Evolutionary conservation across 2,329 filamentous ascomycete species (phyloP), one percentile per base, ranked within the genome.

Genomic region (Bipolaris gigantea): DNA sequence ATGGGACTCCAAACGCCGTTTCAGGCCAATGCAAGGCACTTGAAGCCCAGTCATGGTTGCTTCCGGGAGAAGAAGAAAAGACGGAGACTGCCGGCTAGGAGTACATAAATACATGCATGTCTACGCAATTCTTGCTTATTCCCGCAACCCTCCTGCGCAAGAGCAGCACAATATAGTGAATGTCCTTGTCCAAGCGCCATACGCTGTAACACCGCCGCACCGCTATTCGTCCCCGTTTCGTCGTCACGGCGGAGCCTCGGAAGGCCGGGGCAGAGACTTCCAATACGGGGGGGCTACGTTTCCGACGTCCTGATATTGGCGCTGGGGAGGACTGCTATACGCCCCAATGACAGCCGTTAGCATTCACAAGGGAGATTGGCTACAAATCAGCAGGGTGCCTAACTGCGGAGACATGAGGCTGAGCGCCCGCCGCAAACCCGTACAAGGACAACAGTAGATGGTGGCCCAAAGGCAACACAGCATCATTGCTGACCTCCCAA

Each of bases 391-490:
- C 23, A 40, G 38, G 38, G 9, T 40, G 38, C 38, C 38, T 40
- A 40, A 25, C 19, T 40, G 38, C 21, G 13, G 19, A 25, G 38
- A 21, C 38, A 10, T 23, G 13, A 40, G 38, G 38, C 38, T 25
- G 19, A 40, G 21, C 38, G n/a, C 38, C 15, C 21, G 3, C 21
- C 21, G 6, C 21, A 15, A 13, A 15, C 11, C 13, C 19, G 4
- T 15, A 21, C 5, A 25, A 16, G 23, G 23, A 40, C 2, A 13
- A 25, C 15, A 40, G 13, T 25, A 9, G 13, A 40, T 40, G 41
- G 19, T 18, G 27, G 41, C 41, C 23, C 48, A 38, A 48, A 44
- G 38, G 34, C 50, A 53, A 25, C 23, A n/a, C 45, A 32, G 7
- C 19, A 23, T 18, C n/a, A 19, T 49, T 50, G 39, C 50, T 38